Evolutionary conservation across 169 alveolate genomes (phyloP).

Genomic region (Plasmodium malariae): DNA sequence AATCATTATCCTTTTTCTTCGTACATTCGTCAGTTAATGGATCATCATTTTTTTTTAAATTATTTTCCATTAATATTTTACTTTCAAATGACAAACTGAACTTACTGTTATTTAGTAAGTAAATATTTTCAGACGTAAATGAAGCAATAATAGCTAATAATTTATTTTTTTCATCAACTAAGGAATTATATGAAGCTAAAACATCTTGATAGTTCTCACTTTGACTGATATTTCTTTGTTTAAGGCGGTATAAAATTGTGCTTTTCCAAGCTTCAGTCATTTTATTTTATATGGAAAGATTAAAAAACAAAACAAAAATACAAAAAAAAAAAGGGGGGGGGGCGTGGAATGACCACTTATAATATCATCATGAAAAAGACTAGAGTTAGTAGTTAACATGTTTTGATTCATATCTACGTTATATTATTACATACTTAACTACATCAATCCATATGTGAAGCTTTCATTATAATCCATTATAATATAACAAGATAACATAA

Average conservation of each 20-base stretch:
- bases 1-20: background rate
- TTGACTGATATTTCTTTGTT: constrained; percentile 37
- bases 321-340: constrained; percentile 7
- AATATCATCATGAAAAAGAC: too few species aligned
- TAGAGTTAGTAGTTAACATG: too few species aligned
- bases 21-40: background rate
- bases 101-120: constrained; percentile 13
- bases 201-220: constrained; percentile 40
- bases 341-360: too few species aligned
- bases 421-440: too few species aligned
- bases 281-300: background rate
- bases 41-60: background rate
- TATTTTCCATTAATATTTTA: background rate
- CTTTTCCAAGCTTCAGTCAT: constrained; percentile 64
- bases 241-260: constrained; percentile 27
- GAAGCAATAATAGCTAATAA: constrained; percentile 65
- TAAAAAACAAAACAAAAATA: background rate
- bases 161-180: constrained; percentile 73
- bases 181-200: constrained; percentile 34
- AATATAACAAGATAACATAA: too few species aligned
- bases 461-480: too few species aligned
- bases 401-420: too few species aligned
- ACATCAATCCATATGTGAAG: too few species aligned
- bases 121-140: constrained; percentile 45
- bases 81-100: background rate